Evolutionary conservation across 2,329 filamentous ascomycete genomes (phyloP), one percentile per base, ranked within the genome.

Genomic region (Leptoxyphium fumago): DNA sequence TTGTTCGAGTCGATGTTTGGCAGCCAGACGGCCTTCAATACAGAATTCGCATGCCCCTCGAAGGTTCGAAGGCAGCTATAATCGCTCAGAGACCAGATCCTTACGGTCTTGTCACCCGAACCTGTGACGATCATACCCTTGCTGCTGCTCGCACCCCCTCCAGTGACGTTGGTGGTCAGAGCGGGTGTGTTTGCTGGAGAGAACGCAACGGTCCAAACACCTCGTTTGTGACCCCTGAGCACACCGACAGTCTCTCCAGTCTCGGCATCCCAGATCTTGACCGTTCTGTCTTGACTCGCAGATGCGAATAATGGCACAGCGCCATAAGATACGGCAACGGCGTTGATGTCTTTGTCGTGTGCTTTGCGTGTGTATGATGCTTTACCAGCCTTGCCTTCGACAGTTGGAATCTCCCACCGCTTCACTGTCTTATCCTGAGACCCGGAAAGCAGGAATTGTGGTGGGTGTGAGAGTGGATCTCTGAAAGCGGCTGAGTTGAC

Each of bases 271-370:
- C 89, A 98, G 46, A 98, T 91, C 67, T 96, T 98, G 52, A 96
- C 87, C 0, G 86, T 93, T 52, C 87, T 84, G 61, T 98, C 91
- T 64, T 98, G 91, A 5, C 89, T 96, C 28, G 91, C 89, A 1
- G 91, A 95, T 2, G 89, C 93, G 58, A 98, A 96, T 1, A 95
- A 66, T n/a, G 79, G 76, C 1, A 75, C 72, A 17, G 78, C 74
- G 50, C 87, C 84, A 43, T 55, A 54, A 6, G 59, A 61, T 10
- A 91, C 73, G 50, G 93, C 86, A 42, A 98, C 75, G 2, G 91
- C 87, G 55, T 98, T 98, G 64, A 98, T 98, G 53, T 98, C 91
- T 61, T 98, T 98, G 59, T 98, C 91, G 64, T 98, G 91, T 1
- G 91, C 91, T 63, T 95, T 94, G 45, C 91, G 77, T 1, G 91